These are phyloP conservation scores for Solanum habrochaites DNA, from an alignment of 257 asterid species.

Conservation along the genomic window DNA sequence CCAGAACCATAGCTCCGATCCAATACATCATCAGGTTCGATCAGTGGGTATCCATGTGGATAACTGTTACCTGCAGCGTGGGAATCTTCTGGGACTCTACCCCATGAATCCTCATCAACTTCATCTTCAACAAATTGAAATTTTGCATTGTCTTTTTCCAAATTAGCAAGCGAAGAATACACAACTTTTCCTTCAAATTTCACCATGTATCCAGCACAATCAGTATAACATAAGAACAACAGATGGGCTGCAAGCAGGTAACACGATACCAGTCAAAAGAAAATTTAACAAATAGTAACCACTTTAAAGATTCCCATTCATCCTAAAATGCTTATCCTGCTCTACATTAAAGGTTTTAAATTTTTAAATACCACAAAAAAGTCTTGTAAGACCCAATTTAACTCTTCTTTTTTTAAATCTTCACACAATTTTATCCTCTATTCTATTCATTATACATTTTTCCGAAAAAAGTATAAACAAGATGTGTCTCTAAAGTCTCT, in stretches of 20 bases:
- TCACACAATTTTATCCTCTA: neutral
- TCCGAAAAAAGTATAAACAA: neutral
- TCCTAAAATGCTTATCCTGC: neutral
- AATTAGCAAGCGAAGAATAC: slow-evolving; percentile 19
- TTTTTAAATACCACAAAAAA: neutral
- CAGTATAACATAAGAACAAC: neutral
- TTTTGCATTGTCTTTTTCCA: slow-evolving; percentile 15
- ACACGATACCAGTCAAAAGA: neutral
- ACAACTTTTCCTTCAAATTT: slow-evolving; percentile 18
- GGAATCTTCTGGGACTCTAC: neutral
- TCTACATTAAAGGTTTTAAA: neutral
- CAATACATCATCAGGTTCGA: slow-evolving; percentile 34
- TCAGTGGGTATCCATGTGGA: slow-evolving; percentile 24
- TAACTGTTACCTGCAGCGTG: slow-evolving; percentile 1
- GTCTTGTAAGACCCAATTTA: neutral
- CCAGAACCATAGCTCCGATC: slow-evolving; percentile 56
- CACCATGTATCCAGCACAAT: slow-evolving; percentile 11
- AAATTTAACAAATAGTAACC: neutral
- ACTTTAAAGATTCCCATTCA: neutral
- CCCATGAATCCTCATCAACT: slow-evolving; percentile 1
- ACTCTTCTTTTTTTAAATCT: neutral
- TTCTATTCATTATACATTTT: neutral
- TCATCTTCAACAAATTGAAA: slow-evolving; percentile 25
- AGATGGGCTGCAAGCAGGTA: neutral
- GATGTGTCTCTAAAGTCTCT: neutral